Conservation (phyloP, 805 yeast genomes). For the Blastobotrys robertii region DNA sequence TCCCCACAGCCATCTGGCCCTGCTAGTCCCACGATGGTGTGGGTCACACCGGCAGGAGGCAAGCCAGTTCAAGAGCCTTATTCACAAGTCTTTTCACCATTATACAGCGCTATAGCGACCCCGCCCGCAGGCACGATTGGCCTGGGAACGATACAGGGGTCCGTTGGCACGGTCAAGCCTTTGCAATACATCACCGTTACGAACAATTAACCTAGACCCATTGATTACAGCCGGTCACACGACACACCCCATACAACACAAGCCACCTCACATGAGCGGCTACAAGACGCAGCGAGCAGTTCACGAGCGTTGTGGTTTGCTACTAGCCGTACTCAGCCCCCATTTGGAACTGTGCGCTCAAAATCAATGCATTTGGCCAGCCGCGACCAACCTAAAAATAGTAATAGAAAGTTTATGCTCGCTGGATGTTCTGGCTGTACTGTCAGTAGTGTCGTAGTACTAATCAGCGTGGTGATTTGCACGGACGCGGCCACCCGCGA, state of each 20-base stretch:
- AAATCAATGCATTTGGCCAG: no score
- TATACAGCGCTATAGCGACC: constrained; percentile 32
- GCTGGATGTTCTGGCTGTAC: constrained; percentile 1
- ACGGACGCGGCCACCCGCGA: no score
- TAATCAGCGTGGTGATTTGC: no score
- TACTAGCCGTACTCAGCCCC: no score
- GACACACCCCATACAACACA: background rate
- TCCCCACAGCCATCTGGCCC: constrained; percentile 8
- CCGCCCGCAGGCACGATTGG: constrained; percentile 67
- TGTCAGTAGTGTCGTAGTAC: constrained; percentile 1
- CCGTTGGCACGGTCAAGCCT: constrained; percentile 41
- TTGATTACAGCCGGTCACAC: no score
- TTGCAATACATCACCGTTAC: constrained; percentile 7
- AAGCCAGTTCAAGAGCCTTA: constrained; percentile 33
- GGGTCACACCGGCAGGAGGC: constrained; percentile 23
- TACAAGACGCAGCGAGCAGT: no score
- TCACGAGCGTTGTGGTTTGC: no score
- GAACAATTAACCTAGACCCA: background rate
- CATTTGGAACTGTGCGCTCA: no score
- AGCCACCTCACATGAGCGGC: background rate
- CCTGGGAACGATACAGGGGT: constrained; percentile 59
- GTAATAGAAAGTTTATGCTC: background rate
- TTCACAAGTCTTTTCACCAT: constrained; percentile 32
- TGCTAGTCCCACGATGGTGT: constrained; percentile 12
- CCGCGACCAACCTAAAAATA: no score